phyloP scores from a whole-genome alignment of 495 filamentous ascomycete species.

The Poronia punctata region DNA sequence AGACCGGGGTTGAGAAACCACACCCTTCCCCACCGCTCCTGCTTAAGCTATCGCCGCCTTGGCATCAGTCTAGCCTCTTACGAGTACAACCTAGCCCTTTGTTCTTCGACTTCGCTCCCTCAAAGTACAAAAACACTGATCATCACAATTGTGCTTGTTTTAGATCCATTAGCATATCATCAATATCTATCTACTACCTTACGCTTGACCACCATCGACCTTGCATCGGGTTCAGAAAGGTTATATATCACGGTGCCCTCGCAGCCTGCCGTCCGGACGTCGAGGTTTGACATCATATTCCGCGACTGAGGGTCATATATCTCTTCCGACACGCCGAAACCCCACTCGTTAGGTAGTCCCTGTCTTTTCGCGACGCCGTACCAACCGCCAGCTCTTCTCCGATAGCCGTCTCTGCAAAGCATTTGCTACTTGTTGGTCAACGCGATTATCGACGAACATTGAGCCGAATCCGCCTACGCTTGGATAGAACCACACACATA shows the following conservation, averaged over 20 bases:
- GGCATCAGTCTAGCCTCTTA: constrained; percentile 2
- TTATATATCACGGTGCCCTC: constrained; percentile 10
- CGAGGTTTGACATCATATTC: not conserved
- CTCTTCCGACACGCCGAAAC: constrained; percentile 6
- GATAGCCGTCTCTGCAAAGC: not conserved
- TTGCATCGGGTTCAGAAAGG: not conserved
- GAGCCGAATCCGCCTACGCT: not conserved
- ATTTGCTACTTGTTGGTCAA: not conserved
- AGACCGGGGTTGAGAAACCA: too few relatives aligned
- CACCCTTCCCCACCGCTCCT: too few relatives aligned
- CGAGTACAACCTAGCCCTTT: not conserved
- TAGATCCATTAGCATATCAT: constrained; percentile 3
- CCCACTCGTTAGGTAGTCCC: not conserved
- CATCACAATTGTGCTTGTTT: constrained; percentile 1
- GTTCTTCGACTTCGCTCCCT: not conserved
- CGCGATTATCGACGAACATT: not conserved
- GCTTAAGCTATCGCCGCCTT: too few relatives aligned
- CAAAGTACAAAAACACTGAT: not conserved
- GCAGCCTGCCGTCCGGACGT: constrained; percentile 10
- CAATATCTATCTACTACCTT: not conserved
- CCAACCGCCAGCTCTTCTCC: constrained; percentile 1
- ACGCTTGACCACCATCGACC: not conserved
- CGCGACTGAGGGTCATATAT: constrained; percentile 1
- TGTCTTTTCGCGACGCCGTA: too few relatives aligned
- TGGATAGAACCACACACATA: not conserved